Conservation (phyloP, 106 monocot species). For the Acanthochlamys bracteata region DNA sequence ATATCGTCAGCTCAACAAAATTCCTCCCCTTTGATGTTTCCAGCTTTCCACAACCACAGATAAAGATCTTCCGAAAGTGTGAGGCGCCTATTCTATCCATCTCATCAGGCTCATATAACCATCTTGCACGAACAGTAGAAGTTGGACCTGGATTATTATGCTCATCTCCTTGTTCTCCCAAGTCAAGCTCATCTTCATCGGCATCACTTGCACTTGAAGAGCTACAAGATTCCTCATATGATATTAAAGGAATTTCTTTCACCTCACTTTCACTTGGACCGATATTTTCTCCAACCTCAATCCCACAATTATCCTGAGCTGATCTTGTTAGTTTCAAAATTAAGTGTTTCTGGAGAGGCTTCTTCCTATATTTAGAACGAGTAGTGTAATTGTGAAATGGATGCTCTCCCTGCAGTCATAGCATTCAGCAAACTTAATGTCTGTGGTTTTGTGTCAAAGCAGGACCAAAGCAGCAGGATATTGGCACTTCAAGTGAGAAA, state of each 20-base stretch:
- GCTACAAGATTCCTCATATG: constrained; percentile 16
- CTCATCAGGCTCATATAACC: constrained; percentile 90
- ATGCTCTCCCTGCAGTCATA: constrained; percentile 63
- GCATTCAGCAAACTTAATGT: too few relatives aligned
- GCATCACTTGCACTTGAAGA: constrained; percentile 13
- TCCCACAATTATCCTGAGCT: constrained; percentile 3
- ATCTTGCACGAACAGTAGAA: constrained; percentile 44
- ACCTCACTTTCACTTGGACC: not conserved
- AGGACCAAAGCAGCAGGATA: too few relatives aligned
- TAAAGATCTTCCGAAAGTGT: constrained; percentile 78
- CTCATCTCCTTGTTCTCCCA: constrained; percentile 3
- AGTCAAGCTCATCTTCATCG: constrained; percentile 12
- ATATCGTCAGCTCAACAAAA: constrained; percentile 73
- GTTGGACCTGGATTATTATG: constrained; percentile 3
- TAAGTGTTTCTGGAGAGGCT: constrained; percentile 8
- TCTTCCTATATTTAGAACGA: constrained; percentile 67
- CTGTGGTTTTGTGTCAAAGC: too few relatives aligned
- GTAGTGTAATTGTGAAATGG: constrained; percentile 91
- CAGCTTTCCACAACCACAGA: constrained; percentile 57
- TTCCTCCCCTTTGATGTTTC: constrained; percentile 41
- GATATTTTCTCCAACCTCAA: constrained; percentile 9
- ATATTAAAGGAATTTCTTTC: constrained; percentile 8
- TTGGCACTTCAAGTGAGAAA: too few relatives aligned
- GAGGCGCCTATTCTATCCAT: constrained; percentile 69
- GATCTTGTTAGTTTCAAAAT: constrained; percentile 10